These are phyloP conservation scores for Chlorociboria aeruginascens DNA, from an alignment of 495 filamentous ascomycete species.

Conservation along the genomic window DNA sequence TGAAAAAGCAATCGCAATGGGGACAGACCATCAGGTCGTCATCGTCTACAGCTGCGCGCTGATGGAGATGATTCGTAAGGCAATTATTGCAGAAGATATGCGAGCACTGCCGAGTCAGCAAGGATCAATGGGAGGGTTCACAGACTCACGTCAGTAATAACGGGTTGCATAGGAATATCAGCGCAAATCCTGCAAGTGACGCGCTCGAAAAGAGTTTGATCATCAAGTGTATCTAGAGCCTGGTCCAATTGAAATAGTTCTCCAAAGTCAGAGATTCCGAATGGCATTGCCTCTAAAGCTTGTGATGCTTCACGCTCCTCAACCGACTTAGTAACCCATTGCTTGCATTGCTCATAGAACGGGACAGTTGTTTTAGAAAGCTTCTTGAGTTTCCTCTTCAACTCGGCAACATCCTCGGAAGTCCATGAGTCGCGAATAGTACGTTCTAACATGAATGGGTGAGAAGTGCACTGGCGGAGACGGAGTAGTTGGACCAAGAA, in stretches of 20 bases:
- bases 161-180: slow-evolving; percentile 3
- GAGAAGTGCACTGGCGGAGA: slow-evolving; percentile 40
- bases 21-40: neutral
- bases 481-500: slow-evolving; percentile 23
- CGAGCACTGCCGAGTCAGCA: slow-evolving; percentile 17
- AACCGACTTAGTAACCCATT: slow-evolving; percentile 8
- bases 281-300: slow-evolving; percentile 6
- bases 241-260: slow-evolving; percentile 11
- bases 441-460: slow-evolving; percentile 36
- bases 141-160: slow-evolving; percentile 6
- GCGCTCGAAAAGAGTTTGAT: slow-evolving; percentile 5
- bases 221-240: slow-evolving; percentile 4
- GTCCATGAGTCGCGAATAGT: slow-evolving; percentile 32
- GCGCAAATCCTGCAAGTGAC: slow-evolving; percentile 8
- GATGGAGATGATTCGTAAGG: slow-evolving; percentile 1
- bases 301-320: neutral
- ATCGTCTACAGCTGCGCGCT: neutral
- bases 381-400: neutral
- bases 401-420: slow-evolving; percentile 20
- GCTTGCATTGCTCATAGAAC: slow-evolving; percentile 15
- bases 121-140: neutral
- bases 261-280: slow-evolving; percentile 9
- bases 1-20: neutral
- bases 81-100: slow-evolving; percentile 23
- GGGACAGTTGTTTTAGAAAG: neutral